These are phyloP conservation scores for Orobanche coerulescens DNA, from an alignment of 257 asterid species.

Conservation along the genomic window DNA sequence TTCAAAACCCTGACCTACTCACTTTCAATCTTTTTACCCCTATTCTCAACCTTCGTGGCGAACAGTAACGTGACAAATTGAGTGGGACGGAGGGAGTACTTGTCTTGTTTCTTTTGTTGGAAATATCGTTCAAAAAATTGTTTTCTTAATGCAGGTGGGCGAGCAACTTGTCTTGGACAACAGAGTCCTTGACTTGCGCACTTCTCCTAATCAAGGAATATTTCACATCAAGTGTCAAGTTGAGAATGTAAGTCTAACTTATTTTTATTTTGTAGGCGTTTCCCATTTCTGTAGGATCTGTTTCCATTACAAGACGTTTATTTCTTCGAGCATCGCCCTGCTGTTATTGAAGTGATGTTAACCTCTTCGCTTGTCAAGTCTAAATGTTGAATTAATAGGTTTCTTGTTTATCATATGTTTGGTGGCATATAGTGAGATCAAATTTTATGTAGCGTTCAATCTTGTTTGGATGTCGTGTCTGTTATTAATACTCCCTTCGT, in stretches of 20 bases:
- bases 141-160: conserved; percentile 50
- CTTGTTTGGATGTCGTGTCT: no score
- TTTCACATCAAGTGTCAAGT: conserved; percentile 67
- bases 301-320: not conserved
- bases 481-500: no score
- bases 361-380: no score
- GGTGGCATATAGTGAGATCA: no score
- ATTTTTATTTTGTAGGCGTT: not conserved
- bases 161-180: conserved; percentile 67
- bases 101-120: not conserved
- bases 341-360: not conserved
- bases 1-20: no score
- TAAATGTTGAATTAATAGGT: no score
- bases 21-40: no score
- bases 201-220: conserved; percentile 86
- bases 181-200: conserved; percentile 82
- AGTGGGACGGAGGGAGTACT: no score
- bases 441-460: no score
- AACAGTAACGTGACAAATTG: no score
- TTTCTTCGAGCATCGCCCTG: not conserved
- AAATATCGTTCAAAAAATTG: not conserved
- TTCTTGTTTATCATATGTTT: no score
- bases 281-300: not conserved
- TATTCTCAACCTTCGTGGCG: no score
- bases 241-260: conserved; percentile 44